phyloP scores from a whole-genome alignment of 1,284 basidiomycete species.

The Cryptococcus wingfieldii region DNA sequence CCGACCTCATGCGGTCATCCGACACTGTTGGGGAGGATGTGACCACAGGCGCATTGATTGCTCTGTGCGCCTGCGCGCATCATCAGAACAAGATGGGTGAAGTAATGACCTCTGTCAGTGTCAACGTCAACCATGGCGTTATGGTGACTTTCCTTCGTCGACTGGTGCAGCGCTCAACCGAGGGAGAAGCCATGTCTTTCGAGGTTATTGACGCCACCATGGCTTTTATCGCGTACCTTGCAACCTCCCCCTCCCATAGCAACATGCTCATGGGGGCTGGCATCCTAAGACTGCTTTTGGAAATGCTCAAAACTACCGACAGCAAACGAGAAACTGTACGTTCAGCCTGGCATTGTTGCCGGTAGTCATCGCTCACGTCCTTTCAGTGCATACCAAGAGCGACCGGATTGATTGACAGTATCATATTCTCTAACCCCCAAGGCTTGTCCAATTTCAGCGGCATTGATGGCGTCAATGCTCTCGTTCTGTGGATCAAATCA shows the following conservation, averaged over 20 bases:
- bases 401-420: slow-evolving; percentile 86
- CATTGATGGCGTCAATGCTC: slow-evolving; percentile 74
- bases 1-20: slow-evolving; percentile 82
- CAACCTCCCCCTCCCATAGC: slow-evolving; percentile 75
- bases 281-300: slow-evolving; percentile 79
- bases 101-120: slow-evolving; percentile 85
- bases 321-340: slow-evolving; percentile 25
- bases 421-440: slow-evolving; percentile 70
- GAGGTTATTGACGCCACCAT: slow-evolving; percentile 82
- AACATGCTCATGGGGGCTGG: slow-evolving; percentile 98
- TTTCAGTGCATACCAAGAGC: slow-evolving; percentile 52
- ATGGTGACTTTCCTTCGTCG: slow-evolving; percentile 81
- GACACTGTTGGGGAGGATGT: slow-evolving; percentile 52
- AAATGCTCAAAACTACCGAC: slow-evolving; percentile 67
- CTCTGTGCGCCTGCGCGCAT: slow-evolving; percentile 82
- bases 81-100: slow-evolving; percentile 80
- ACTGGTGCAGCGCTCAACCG: slow-evolving; percentile 66
- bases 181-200: slow-evolving; percentile 57
- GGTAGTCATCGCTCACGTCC: slow-evolving; percentile 3
- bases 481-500: slow-evolving; percentile 74
- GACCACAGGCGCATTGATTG: slow-evolving; percentile 77
- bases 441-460: slow-evolving; percentile 84
- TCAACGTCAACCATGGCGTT: slow-evolving; percentile 93
- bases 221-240: slow-evolving; percentile 81
- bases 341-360: background rate